Evolutionary conservation across 2,329 filamentous ascomycete genomes (phyloP), one percentile per base, ranked within the genome.

Genomic region (Colletotrichum truncatum): DNA sequence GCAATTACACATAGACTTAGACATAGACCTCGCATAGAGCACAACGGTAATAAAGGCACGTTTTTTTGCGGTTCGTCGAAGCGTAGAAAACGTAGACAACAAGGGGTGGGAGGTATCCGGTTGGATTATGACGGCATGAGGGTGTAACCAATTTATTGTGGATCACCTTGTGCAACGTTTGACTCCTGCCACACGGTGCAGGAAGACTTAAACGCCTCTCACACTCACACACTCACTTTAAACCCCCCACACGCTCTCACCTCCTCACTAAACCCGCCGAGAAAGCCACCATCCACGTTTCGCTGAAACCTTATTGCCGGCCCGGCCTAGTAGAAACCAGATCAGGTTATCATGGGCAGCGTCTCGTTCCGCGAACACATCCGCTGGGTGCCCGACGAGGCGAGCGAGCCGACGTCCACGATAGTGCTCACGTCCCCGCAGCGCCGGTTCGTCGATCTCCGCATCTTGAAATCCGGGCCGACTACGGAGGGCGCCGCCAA

Each of bases 341-440:
- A 32, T 3, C 14, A 32, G 5, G 6, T n/a, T 21, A 51, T 21
- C 10, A 82, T 82, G 80, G 77, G 73, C 18, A 82, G 78, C 69
- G 86, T 91, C 41, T 91, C 88, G 0, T 73, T 84, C 54, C 84
- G 89, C 46, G 78, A 84, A 51, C 87, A 82, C 67, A 90, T 91
- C 69, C 83, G 83, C 65, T 89, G 87, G 85, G 77, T 85, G 3
- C 84, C 84, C 0, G 81, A 79, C 0, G 72, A 77, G 14, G 74
- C 82, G n/a, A 76, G 76, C 53, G 89, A 92, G 73, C 86, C 86
- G 14, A 92, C 89, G 0, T 84, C 83, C 2, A 91, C 89, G 0
- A 72, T 91, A 4, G 90, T 92, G 11, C 77, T 92, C 46, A 91
- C 89, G 0, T 87, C 87, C 3, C 84, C 86, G 1, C 73, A 74